Percentiles rank a stretch among this genome's conserved stretches.
Evolutionary conservation across 2,329 filamentous ascomycete species (phyloP).

Genomic region (Phaeosphaeriaceae sp.): DNA sequence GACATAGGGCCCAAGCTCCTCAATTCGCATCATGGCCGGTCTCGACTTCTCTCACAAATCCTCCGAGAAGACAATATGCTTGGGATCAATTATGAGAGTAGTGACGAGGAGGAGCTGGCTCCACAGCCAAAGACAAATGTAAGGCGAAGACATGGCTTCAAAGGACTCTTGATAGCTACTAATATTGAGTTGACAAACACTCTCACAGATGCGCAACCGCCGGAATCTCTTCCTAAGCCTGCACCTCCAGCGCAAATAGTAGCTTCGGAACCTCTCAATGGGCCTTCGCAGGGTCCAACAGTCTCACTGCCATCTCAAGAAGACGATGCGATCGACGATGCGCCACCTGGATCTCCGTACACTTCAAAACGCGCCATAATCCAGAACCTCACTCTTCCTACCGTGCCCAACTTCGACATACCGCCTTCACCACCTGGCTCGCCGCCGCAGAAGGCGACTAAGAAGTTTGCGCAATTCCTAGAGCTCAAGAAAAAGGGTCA

Average conservation of each 20-base stretch:
- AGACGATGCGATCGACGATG: slow-evolving; percentile 19
- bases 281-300: slow-evolving; percentile 38
- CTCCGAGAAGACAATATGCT: slow-evolving; percentile 40
- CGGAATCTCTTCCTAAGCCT: slow-evolving; percentile 13
- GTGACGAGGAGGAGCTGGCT: slow-evolving; percentile 55
- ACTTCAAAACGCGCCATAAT: slow-evolving; percentile 68
- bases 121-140: slow-evolving; percentile 46
- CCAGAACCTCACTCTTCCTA: slow-evolving; percentile 76
- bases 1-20: slow-evolving; percentile 41
- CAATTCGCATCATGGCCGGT: slow-evolving; percentile 7
- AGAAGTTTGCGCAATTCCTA: slow-evolving; percentile 77
- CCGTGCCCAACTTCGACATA: slow-evolving; percentile 74
- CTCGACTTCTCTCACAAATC: slow-evolving; percentile 1
- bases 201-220: slow-evolving; percentile 20
- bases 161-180: slow-evolving; percentile 56
- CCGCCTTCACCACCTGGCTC: slow-evolving; percentile 73
- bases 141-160: slow-evolving; percentile 35
- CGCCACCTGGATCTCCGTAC: slow-evolving; percentile 66
- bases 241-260: slow-evolving; percentile 11
- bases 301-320: slow-evolving; percentile 27
- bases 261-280: slow-evolving; percentile 24
- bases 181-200: slow-evolving; percentile 47
- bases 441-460: slow-evolving; percentile 57
- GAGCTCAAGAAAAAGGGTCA: slow-evolving; percentile 76
- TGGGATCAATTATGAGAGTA: slow-evolving; percentile 53